Percentiles rank a stretch among this genome's conserved stretches.
phyloP scores from a whole-genome alignment of 2,329 filamentous ascomycete species.

The Arthrocladium fulminans region DNA sequence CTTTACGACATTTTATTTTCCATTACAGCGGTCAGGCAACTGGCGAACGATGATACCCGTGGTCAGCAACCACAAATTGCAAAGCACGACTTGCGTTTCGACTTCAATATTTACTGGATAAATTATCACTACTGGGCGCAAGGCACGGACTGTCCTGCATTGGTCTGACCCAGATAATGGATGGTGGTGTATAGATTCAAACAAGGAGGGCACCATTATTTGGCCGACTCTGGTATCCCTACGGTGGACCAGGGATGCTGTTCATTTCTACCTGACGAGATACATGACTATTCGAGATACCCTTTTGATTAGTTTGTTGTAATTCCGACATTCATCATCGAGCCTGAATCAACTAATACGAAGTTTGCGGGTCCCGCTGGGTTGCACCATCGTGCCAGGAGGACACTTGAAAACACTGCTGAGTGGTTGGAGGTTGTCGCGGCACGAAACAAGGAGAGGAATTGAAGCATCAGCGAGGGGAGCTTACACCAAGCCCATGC shows the following conservation, averaged over 20 bases:
- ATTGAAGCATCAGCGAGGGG: too few relatives aligned
- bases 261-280: slow-evolving; percentile 16
- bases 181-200: not conserved
- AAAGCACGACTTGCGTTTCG: not conserved
- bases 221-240: slow-evolving; percentile 1
- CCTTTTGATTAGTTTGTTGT: slow-evolving; percentile 12
- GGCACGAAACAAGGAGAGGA: not conserved
- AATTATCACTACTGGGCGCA: not conserved
- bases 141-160: not conserved
- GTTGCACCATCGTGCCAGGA: not conserved
- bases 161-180: not conserved
- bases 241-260: slow-evolving; percentile 10
- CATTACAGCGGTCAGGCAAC: not conserved
- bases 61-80: slow-evolving; percentile 1
- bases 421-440: not conserved
- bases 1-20: slow-evolving; percentile 8
- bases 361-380: too few relatives aligned
- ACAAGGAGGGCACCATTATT: slow-evolving; percentile 7
- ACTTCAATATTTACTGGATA: not conserved
- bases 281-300: slow-evolving; percentile 22
- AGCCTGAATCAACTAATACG: not conserved
- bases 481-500: too few relatives aligned
- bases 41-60: slow-evolving; percentile 7
- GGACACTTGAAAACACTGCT: not conserved
- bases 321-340: slow-evolving; percentile 10